phyloP scores from a whole-genome alignment of 306 rosid species.

The Malus orientalis region DNA sequence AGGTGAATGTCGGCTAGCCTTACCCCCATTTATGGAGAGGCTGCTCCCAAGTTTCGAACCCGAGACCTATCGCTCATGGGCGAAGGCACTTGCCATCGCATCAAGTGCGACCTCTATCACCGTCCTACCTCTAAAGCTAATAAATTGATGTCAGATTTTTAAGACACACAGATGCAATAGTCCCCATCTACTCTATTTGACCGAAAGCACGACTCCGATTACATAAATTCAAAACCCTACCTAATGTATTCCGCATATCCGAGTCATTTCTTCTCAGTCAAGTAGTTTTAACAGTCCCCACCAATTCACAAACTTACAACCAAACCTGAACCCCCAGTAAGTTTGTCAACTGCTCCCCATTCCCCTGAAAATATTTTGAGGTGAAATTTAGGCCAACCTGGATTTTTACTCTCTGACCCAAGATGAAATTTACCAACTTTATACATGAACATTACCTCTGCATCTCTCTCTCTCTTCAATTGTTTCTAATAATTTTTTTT shows the following conservation, averaged over 20 bases:
- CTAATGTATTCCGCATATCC: constrained; percentile 15
- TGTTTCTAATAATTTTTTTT: background rate
- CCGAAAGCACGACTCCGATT: constrained; percentile 16
- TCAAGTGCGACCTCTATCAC: background rate
- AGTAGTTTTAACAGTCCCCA: constrained; percentile 21
- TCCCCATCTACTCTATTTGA: background rate
- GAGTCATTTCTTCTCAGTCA: constrained; percentile 26
- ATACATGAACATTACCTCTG: background rate
- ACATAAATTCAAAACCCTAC: constrained; percentile 19
- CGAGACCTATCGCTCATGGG: too few species aligned
- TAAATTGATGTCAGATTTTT: background rate
- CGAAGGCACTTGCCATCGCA: too few species aligned
- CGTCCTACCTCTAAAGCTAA: background rate
- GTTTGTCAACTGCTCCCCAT: constrained; percentile 17
- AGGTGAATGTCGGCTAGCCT: too few species aligned
- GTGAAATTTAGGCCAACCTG: background rate
- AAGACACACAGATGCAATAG: background rate
- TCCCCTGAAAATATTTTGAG: constrained; percentile 13
- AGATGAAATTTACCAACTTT: constrained; percentile 1
- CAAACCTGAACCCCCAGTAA: constrained; percentile 14
- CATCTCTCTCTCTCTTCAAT: constrained; percentile 13
- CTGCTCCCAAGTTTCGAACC: too few species aligned
- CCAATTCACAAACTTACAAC: constrained; percentile 17
- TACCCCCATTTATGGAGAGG: too few species aligned
- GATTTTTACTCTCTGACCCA: background rate